Evolutionary conservation across 1,284 basidiomycete genomes (phyloP).

Genomic region (Ustilago hordei): DNA sequence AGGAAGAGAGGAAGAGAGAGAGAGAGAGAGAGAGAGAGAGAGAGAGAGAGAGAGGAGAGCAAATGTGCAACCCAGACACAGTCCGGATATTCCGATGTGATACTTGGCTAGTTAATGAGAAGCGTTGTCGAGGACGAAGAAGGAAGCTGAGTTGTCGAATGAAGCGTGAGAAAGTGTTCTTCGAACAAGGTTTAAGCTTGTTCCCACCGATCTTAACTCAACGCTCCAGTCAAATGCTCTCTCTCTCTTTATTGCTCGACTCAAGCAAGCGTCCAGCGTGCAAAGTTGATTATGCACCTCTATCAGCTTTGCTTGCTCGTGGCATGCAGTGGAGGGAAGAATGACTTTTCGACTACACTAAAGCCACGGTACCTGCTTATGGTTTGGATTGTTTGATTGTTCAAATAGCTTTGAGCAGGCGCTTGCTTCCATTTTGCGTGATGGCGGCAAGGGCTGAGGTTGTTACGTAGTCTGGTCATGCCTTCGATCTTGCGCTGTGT

Average conservation of each 20-base stretch:
- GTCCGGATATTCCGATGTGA: neutral
- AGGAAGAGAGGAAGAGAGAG: neutral
- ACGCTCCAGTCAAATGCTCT: neutral
- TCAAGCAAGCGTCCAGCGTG: neutral
- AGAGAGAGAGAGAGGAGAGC: neutral
- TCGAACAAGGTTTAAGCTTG: conserved; percentile 26
- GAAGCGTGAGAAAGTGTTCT: conserved; percentile 28
- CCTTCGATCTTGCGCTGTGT: neutral
- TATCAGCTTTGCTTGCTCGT: conserved; percentile 2
- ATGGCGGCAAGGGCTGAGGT: conserved; percentile 1
- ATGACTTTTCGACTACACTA: neutral
- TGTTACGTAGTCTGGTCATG: neutral
- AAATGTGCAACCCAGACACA: conserved; percentile 5
- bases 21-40: neutral
- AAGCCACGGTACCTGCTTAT: neutral
- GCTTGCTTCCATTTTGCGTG: neutral
- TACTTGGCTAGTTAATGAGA: neutral
- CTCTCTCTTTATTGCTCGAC: neutral
- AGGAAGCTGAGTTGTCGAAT: conserved; percentile 4
- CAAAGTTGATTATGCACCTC: neutral
- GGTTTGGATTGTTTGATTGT: neutral
- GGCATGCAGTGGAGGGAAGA: neutral
- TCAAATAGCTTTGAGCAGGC: neutral
- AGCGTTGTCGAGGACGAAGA: neutral
- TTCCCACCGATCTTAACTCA: conserved; percentile 20